Conservation (phyloP, 1,284 basidiomycete genomes). For the Trametes versicolor region DNA sequence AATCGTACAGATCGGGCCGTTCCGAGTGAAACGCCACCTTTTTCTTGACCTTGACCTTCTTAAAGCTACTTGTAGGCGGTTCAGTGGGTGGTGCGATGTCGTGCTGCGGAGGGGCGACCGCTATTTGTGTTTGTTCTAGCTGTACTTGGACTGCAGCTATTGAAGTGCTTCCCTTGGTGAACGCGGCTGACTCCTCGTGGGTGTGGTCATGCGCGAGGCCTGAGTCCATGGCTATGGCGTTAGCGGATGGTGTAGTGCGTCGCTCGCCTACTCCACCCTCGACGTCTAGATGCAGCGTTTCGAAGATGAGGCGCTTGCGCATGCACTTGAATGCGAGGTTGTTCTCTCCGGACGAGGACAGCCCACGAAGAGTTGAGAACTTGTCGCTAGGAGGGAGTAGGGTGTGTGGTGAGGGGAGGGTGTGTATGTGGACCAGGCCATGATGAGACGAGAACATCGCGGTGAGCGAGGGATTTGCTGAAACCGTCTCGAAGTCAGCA, state of each 20-base stretch:
- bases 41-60: slow-evolving; percentile 66
- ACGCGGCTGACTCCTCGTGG: background rate
- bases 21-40: slow-evolving; percentile 77
- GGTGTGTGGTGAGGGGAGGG: slow-evolving; percentile 75
- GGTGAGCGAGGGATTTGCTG: slow-evolving; percentile 74
- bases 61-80: slow-evolving; percentile 44
- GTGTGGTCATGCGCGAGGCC: slow-evolving; percentile 26
- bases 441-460: slow-evolving; percentile 84
- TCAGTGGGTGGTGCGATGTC: slow-evolving; percentile 7
- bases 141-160: slow-evolving; percentile 43
- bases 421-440: slow-evolving; percentile 81
- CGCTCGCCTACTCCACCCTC: slow-evolving; percentile 93
- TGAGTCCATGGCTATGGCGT: slow-evolving; percentile 38
- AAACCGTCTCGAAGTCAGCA: slow-evolving; percentile 14
- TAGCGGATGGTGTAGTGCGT: slow-evolving; percentile 68
- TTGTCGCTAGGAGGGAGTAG: slow-evolving; percentile 79
- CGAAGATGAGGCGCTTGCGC: slow-evolving; percentile 87
- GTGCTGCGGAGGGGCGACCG: background rate
- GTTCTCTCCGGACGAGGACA: slow-evolving; percentile 80
- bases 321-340: slow-evolving; percentile 96
- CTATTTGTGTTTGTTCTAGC: slow-evolving; percentile 37
- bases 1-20: slow-evolving; percentile 71
- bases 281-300: slow-evolving; percentile 93
- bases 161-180: slow-evolving; percentile 9
- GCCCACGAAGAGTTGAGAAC: slow-evolving; percentile 80